Conservation (phyloP, 2,329 filamentous ascomycete genomes). For the Cladosporium sp. region DNA sequence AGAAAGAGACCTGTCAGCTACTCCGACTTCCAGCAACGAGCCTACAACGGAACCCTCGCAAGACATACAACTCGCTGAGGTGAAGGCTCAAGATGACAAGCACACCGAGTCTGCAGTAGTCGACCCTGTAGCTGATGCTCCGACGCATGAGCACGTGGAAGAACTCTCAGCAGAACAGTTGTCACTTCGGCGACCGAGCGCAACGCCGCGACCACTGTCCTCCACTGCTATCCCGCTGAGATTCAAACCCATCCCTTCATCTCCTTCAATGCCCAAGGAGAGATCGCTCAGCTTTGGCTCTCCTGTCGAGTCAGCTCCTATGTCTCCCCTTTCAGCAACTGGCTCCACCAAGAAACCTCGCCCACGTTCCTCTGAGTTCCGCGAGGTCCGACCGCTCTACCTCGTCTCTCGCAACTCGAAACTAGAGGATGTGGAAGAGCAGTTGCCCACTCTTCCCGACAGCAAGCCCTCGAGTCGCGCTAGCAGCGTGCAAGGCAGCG, state of each 20-base stretch:
- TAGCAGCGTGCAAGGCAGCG: constrained; percentile 35
- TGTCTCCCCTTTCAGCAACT: constrained; percentile 15
- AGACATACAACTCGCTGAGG: background rate
- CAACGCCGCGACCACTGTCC: constrained; percentile 21
- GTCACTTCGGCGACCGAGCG: background rate
- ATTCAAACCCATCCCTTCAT: constrained; percentile 28
- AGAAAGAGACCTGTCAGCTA: background rate
- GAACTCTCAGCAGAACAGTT: background rate
- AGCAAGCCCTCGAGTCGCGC: constrained; percentile 41
- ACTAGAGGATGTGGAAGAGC: constrained; percentile 38
- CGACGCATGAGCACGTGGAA: background rate
- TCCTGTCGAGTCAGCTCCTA: constrained; percentile 13
- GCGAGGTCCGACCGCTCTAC: constrained; percentile 75
- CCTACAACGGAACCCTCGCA: background rate
- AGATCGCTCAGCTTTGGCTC: constrained; percentile 30
- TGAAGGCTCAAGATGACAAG: background rate
- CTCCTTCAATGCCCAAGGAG: constrained; percentile 22
- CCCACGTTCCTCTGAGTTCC: constrained; percentile 20
- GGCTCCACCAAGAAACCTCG: constrained; percentile 12
- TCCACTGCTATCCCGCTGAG: constrained; percentile 34
- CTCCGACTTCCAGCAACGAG: background rate
- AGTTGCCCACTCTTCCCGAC: constrained; percentile 50
- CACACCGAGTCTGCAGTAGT: background rate
- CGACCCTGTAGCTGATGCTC: background rate
- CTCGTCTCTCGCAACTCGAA: constrained; percentile 66